These are phyloP conservation scores for Ramaria sp. DNA, from an alignment of 768 basidiomycete genomes.

Conservation along the genomic window DNA sequence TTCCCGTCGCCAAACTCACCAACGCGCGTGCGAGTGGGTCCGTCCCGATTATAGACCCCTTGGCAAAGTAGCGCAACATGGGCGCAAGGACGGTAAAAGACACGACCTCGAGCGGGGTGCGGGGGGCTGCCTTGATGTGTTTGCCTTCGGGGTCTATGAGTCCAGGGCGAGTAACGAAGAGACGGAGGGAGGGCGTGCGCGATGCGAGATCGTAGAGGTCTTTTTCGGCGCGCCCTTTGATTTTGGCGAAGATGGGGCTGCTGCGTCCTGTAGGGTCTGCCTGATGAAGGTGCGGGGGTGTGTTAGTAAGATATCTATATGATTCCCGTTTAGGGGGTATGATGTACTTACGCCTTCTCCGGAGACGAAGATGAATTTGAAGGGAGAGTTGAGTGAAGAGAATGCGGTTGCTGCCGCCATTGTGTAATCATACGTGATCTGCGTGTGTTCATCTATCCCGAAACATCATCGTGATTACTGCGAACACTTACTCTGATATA, in stretches of 20 bases:
- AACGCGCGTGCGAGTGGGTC: slow-evolving; percentile 16
- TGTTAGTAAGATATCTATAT: no score
- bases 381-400: slow-evolving; percentile 6
- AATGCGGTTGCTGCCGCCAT: slow-evolving; percentile 19
- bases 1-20: slow-evolving; percentile 15
- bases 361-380: slow-evolving; percentile 22
- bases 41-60: slow-evolving; percentile 14
- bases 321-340: no score
- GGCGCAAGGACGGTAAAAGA: neutral
- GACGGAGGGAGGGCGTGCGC: slow-evolving; percentile 10
- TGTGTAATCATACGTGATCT: slow-evolving; percentile 20
- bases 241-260: slow-evolving; percentile 14
- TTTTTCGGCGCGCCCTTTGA: slow-evolving; percentile 19
- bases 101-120: neutral
- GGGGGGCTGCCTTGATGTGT: neutral
- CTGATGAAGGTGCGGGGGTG: slow-evolving; percentile 10
- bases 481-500: slow-evolving; percentile 3
- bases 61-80: slow-evolving; percentile 1
- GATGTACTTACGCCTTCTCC: slow-evolving; percentile 15
- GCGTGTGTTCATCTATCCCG: slow-evolving; percentile 6
- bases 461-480: no score
- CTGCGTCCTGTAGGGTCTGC: slow-evolving; percentile 19
- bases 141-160: slow-evolving; percentile 10
- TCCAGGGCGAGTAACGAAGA: slow-evolving; percentile 18
- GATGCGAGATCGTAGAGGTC: slow-evolving; percentile 14